Conservation (phyloP, 1,284 basidiomycete genomes). For the Vanrija sp. region DNA sequence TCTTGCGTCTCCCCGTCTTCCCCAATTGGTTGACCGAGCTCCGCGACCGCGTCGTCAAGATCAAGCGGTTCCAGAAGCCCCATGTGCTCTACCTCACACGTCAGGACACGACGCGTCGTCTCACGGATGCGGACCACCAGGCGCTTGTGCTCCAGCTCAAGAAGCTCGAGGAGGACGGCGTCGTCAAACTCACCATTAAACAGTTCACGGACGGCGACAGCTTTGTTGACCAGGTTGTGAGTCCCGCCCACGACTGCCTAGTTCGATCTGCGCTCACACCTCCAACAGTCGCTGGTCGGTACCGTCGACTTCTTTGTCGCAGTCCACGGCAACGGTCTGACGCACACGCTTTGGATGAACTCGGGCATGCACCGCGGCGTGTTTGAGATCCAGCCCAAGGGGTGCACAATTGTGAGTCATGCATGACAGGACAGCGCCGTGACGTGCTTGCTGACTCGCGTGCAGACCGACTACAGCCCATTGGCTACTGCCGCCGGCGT, state of each 20-base stretch:
- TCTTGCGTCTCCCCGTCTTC: slow-evolving; percentile 27
- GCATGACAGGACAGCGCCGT: too few relatives aligned
- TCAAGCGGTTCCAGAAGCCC: slow-evolving; percentile 16
- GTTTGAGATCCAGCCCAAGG: slow-evolving; percentile 17
- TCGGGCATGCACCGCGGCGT: slow-evolving; percentile 63
- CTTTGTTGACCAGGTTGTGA: slow-evolving; percentile 13
- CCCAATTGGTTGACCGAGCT: slow-evolving; percentile 24
- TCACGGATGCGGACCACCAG: slow-evolving; percentile 28
- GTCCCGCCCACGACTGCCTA: not conserved
- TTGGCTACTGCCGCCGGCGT: slow-evolving; percentile 27
- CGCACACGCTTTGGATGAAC: slow-evolving; percentile 72
- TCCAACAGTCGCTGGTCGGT: not conserved
- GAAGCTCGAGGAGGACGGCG: slow-evolving; percentile 31
- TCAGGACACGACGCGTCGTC: slow-evolving; percentile 59
- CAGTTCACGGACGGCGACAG: slow-evolving; percentile 6
- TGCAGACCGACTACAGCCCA: slow-evolving; percentile 26
- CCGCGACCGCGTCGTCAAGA: slow-evolving; percentile 20
- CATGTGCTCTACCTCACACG: slow-evolving; percentile 12
- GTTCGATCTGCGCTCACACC: not conserved
- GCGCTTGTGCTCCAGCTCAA: slow-evolving; percentile 41
- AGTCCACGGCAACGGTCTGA: slow-evolving; percentile 72
- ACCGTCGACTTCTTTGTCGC: slow-evolving; percentile 62
- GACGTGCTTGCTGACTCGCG: not conserved
- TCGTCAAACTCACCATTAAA: slow-evolving; percentile 3
- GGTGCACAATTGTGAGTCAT: slow-evolving; percentile 12